phyloP scores from a whole-genome alignment of 2,329 filamentous ascomycete species.

The Keithomyces neogunnii region DNA sequence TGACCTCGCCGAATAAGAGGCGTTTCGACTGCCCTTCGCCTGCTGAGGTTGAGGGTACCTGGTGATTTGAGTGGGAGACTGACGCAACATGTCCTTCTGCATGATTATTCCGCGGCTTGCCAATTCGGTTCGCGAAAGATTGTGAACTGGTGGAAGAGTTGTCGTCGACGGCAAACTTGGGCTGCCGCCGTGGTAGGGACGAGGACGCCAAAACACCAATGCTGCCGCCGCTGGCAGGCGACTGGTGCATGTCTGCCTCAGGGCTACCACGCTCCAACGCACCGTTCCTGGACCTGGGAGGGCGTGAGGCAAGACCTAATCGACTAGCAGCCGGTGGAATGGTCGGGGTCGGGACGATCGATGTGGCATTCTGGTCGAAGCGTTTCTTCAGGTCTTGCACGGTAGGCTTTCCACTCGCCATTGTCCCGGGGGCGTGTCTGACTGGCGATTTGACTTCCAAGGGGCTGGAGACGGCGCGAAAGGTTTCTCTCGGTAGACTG shows the following conservation, averaged over 20 bases:
- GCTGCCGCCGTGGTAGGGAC: constrained; percentile 31
- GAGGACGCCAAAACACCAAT: constrained; percentile 8
- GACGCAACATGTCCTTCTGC: constrained; percentile 15
- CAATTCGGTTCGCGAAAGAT: constrained; percentile 52
- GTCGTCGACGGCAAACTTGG: constrained; percentile 40
- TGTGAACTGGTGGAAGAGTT: constrained; percentile 44
- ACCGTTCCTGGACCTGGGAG: neutral
- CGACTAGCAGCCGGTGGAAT: constrained; percentile 1
- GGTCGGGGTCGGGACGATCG: constrained; percentile 5
- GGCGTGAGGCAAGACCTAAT: neutral
- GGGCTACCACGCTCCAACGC: neutral
- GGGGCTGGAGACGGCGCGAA: constrained; percentile 50
- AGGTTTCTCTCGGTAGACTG: constrained; percentile 30
- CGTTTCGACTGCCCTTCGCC: constrained; percentile 31
- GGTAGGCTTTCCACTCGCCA: constrained; percentile 45
- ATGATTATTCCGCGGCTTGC: constrained; percentile 34
- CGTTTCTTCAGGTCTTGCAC: constrained; percentile 74
- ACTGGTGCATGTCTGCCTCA: neutral
- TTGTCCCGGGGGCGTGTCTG: constrained; percentile 21
- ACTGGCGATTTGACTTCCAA: constrained; percentile 33
- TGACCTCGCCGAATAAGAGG: constrained; percentile 68
- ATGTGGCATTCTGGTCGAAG: constrained; percentile 54
- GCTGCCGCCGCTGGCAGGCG: neutral
- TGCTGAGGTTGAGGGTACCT: constrained; percentile 24
- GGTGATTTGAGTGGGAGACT: constrained; percentile 14